These are phyloP conservation scores for Sarocladiaceae sp. DNA, from an alignment of 2,329 filamentous ascomycete species.

Conservation along the genomic window DNA sequence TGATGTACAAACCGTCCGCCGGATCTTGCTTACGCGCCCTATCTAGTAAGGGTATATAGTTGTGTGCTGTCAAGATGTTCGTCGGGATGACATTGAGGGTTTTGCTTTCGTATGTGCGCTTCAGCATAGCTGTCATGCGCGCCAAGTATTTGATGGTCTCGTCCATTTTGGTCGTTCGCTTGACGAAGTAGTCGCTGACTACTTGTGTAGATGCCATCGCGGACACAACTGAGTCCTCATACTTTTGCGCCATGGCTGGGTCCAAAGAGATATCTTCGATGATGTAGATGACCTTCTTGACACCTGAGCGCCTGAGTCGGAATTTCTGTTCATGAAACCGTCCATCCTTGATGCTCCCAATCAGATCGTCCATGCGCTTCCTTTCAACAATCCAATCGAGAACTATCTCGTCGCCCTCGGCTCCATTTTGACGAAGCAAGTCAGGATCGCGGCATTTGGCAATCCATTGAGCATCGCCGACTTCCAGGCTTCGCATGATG, in stretches of 20 bases:
- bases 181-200: conserved; percentile 72
- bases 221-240: conserved; percentile 62
- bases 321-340: conserved; percentile 84
- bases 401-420: conserved; percentile 63
- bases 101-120: conserved; percentile 54
- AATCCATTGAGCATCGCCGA: conserved; percentile 75
- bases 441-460: conserved; percentile 60
- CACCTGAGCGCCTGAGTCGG: conserved; percentile 62
- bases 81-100: conserved; percentile 61
- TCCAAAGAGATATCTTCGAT: conserved; percentile 67
- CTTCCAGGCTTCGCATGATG: conserved; percentile 60
- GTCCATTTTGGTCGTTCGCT: conserved; percentile 67
- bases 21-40: conserved; percentile 49
- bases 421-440: conserved; percentile 49
- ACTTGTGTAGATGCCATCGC: conserved; percentile 73
- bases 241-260: conserved; percentile 43
- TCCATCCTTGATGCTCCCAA: conserved; percentile 76
- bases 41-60: conserved; percentile 59
- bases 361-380: conserved; percentile 72
- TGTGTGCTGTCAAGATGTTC: conserved; percentile 51
- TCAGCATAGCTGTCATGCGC: conserved; percentile 63
- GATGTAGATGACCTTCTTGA: conserved; percentile 73
- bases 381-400: conserved; percentile 77
- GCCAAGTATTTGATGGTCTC: conserved; percentile 72
- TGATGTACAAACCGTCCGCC: conserved; percentile 51